Evolutionary conservation across 139 green algal genomes (phyloP), one percentile per base, ranked within the genome.

Genomic region (Tetraselmis striata): DNA sequence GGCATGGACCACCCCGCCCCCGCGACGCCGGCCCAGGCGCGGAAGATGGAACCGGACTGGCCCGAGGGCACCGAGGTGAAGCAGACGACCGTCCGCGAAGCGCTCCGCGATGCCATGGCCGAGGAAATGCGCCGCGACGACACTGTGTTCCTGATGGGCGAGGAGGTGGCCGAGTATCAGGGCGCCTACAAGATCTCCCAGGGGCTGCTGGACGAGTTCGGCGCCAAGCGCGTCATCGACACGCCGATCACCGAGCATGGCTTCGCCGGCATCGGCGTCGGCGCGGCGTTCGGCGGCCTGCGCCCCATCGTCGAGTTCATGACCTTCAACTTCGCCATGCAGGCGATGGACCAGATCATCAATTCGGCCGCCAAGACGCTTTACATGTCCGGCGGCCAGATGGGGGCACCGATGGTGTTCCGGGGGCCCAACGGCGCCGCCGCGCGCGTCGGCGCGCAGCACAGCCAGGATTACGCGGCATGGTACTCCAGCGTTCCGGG

Each of bases 271-370:
- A 97, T 99, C 28, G 96, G 89, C 2, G 92, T 97, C 31, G 97
- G 97, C 28, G 95, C 97, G 0, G 97, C 94, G 0, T 96, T 99
- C 79, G 90, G 93, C 23, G 97, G 97, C 11, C 82, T 98, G 59
- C 90, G 89, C 59, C 97, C 97, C 28, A 89, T 99, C 25, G 92
- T 97, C 32, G 97, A 99, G 90, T 99, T 99, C 89, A 99, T 99
- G 97, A 99, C 97, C 23, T 99, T 95, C 84, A 99, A 99, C 90
- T 99, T 99, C 85, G 92, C 97, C 27, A 96, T 99, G 95, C 96
- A 97, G 90, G 95, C 96, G 75, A 97, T 99, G 30, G 97, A 99
- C 84, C 97, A 99, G 79, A 98, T 99, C 80, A 91, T 99, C 84
- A 99, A 99, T 91, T 97, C 91, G 23, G 95, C 97, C 1, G 97